Conservation (phyloP, 2,329 filamentous ascomycete species). For the Escovopsis sp. region DNA sequence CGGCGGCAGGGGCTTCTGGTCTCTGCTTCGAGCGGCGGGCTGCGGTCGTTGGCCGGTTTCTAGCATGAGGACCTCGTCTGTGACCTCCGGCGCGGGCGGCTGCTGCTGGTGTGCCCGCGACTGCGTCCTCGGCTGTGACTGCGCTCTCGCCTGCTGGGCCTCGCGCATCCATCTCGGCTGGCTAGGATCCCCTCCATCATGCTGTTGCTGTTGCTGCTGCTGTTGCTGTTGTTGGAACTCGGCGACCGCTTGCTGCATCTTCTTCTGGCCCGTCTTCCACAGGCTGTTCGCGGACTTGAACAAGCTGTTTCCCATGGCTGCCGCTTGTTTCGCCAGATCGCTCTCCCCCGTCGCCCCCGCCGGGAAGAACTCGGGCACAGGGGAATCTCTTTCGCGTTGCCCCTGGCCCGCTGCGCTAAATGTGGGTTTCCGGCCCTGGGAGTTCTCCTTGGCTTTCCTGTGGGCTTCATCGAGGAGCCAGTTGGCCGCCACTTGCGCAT, state of each 20-base stretch:
- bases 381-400: conserved; percentile 11
- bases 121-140: conserved; percentile 19
- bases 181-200: conserved; percentile 47
- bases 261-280: conserved; percentile 91
- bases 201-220: too few species aligned
- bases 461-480: conserved; percentile 89
- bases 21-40: conserved; percentile 12
- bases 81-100: conserved; percentile 25
- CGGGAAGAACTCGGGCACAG: conserved; percentile 19
- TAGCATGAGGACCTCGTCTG: conserved; percentile 66
- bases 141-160: conserved; percentile 30
- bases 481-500: conserved; percentile 76
- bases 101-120: conserved; percentile 21
- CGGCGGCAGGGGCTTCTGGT: conserved; percentile 19
- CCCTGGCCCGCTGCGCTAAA: conserved; percentile 11
- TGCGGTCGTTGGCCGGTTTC: conserved; percentile 50
- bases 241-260: conserved; percentile 78
- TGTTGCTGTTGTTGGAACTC: conserved; percentile 66
- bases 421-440: conserved; percentile 27
- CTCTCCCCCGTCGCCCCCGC: conserved; percentile 44
- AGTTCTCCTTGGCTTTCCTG: conserved; percentile 61
- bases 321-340: conserved; percentile 67
- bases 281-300: conserved; percentile 90
- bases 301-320: conserved; percentile 66
- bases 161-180: conserved; percentile 96